Percentiles rank a stretch among this genome's conserved stretches.
phyloP scores from a whole-genome alignment of 176 grass and related monocot species.

The Pontederia crassipes region DNA sequence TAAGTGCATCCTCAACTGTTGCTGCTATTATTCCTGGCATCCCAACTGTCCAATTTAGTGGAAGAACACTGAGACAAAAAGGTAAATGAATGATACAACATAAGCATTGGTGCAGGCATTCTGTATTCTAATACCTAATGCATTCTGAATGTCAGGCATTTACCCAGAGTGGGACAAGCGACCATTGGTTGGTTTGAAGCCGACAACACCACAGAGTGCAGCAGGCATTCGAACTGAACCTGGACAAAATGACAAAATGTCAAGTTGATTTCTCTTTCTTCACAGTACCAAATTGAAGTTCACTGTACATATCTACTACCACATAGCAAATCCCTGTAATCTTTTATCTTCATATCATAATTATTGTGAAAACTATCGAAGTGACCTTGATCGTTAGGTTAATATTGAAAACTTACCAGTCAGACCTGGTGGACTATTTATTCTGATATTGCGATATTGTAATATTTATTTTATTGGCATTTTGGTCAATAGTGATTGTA shows the following conservation, averaged over 20 bases:
- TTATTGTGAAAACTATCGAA: not conserved
- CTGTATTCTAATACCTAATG: too few relatives aligned
- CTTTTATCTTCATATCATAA: not conserved
- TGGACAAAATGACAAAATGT: constrained; percentile 7
- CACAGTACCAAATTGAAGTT: not conserved
- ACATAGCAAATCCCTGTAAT: too few relatives aligned
- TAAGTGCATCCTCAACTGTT: constrained; percentile 62
- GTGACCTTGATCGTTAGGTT: too few relatives aligned
- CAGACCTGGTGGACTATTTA: too few relatives aligned
- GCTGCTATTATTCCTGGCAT: constrained; percentile 79
- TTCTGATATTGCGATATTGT: too few relatives aligned
- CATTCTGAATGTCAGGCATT: not conserved
- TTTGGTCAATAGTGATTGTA: too few relatives aligned
- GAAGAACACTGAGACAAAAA: constrained; percentile 49
- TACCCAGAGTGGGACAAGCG: constrained; percentile 69
- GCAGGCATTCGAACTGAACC: constrained; percentile 86
- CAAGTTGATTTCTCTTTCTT: not conserved
- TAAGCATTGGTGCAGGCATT: not conserved
- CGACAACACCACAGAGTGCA: constrained; percentile 70
- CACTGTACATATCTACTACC: too few relatives aligned
- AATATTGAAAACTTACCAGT: too few relatives aligned
- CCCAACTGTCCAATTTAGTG: constrained; percentile 89
- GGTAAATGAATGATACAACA: not conserved
- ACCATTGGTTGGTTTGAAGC: constrained; percentile 70
- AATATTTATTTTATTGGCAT: too few relatives aligned